A percentile compares a stretch with the other conserved stretches of the same genome.
These are phyloP conservation scores for Penicillium pulvis DNA, from an alignment of 495 filamentous ascomycete genomes.

Conservation along the genomic window DNA sequence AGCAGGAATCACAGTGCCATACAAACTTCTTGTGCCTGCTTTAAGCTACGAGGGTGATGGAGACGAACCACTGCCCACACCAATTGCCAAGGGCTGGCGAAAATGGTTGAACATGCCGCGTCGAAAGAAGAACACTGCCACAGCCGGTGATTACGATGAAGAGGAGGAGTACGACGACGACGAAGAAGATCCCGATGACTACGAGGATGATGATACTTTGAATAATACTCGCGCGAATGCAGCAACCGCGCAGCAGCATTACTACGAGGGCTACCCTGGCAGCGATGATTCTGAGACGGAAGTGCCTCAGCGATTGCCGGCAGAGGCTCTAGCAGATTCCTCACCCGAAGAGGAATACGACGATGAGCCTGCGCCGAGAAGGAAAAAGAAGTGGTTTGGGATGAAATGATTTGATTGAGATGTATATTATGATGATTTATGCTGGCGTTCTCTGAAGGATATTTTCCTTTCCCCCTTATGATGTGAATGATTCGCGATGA, in stretches of 20 bases:
- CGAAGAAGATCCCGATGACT: constrained; percentile 28
- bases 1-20: constrained; percentile 83
- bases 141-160: constrained; percentile 3
- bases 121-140: constrained; percentile 27
- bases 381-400: constrained; percentile 45
- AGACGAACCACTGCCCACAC: constrained; percentile 42
- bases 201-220: constrained; percentile 32
- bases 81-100: constrained; percentile 46
- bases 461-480: constrained; percentile 4
- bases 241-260: constrained; percentile 14
- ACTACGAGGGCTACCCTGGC: constrained; percentile 30
- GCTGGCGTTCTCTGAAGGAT: not conserved
- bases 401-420: constrained; percentile 28
- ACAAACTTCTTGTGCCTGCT: constrained; percentile 81
- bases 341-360: constrained; percentile 20
- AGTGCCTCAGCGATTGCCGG: constrained; percentile 24
- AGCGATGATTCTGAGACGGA: constrained; percentile 27
- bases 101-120: constrained; percentile 40
- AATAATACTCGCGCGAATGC: constrained; percentile 33
- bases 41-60: constrained; percentile 56
- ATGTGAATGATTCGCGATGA: constrained; percentile 13
- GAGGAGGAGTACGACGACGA: constrained; percentile 9
- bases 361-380: constrained; percentile 14
- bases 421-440: constrained; percentile 24
- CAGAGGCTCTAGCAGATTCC: constrained; percentile 18